A percentile compares a stretch with the other conserved stretches of the same genome.
These are phyloP conservation scores for Penicillium paneum DNA, from an alignment of 2,329 filamentous ascomycete genomes.

Conservation along the genomic window DNA sequence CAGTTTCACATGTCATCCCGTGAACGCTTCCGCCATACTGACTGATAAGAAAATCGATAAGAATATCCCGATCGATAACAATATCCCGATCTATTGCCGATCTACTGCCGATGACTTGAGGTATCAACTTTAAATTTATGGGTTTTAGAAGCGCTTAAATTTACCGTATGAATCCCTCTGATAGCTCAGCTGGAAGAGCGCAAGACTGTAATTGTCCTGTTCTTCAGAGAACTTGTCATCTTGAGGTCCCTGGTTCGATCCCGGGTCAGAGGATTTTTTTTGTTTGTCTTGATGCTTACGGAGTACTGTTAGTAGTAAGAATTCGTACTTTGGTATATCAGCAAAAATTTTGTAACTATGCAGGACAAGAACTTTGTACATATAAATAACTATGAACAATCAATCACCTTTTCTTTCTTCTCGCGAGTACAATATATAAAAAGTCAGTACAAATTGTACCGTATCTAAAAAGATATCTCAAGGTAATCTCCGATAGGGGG, in stretches of 20 bases:
- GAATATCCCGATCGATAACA: neutral
- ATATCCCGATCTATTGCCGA: neutral
- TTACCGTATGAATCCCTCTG: neutral
- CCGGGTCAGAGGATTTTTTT: neutral
- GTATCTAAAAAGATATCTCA: neutral
- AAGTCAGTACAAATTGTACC: too few species aligned
- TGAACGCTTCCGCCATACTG: neutral
- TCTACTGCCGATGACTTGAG: neutral
- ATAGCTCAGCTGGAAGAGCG: conserved; percentile 2
- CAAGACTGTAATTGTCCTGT: neutral
- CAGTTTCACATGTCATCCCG: neutral
- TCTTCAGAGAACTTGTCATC: neutral
- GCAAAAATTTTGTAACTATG: too few species aligned
- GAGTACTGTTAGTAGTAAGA: too few species aligned
- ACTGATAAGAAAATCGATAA: neutral
- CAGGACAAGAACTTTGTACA: too few species aligned
- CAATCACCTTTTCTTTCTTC: too few species aligned
- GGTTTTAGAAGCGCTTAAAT: fast-evolving
- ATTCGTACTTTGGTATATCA: too few species aligned
- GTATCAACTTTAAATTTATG: neutral
- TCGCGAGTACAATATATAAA: too few species aligned
- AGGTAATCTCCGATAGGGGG: conserved; percentile 23
- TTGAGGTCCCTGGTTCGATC: conserved; percentile 1
- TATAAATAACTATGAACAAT: too few species aligned
- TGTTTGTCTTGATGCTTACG: too few species aligned